Evolutionary conservation across 257 asterid genomes (phyloP), one percentile per base, ranked within the genome.

Genomic region (Coffea canephora): DNA sequence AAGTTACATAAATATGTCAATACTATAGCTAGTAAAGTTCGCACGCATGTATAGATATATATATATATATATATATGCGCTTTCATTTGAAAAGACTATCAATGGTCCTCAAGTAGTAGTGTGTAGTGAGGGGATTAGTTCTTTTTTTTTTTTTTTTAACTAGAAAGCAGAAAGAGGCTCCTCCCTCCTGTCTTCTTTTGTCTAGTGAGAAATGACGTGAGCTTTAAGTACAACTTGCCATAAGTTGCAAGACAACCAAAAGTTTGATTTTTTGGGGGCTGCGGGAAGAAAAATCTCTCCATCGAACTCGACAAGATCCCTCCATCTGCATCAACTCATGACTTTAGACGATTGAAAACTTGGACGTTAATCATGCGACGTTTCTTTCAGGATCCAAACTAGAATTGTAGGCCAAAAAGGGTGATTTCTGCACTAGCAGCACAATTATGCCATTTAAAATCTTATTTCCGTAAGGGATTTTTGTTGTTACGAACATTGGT

Each of bases 161-260:
- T 45, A 49, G 61, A 73, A 55, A 75, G 61, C 31, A 19, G 45
- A 67, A 36, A 34, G 18, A n/a, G 39, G 16, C 66, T 49, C 50
- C 21, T 54, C 48, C 19, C 39, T 21, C 54, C 46, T 10, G 16
- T 46, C 19, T 68, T 25, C 39, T 73, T 74, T 69, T 68, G 14
- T 8, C 11, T 73, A 27, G 82, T 46, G 82, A 81, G 43, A 49
- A 80, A 69, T 81, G 81, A 81, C 54, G 83, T 71, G 79, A 82
- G 75, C 77, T 55, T 66, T 67, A 62, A 77, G 78, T 79, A 79
- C 81, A 82, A 65, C 31, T 84, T 52, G 83, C 27, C 12, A 4
- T 21, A 76, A 49, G 74, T 68, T 66, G 75, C 48, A 19, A 21
- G 13, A 71, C 78, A 79, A 27, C 55, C 45, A 36, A 31, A 49